phyloP scores from a whole-genome alignment of 2,329 filamentous ascomycete species.

The Cladobotryum mycophilum region DNA sequence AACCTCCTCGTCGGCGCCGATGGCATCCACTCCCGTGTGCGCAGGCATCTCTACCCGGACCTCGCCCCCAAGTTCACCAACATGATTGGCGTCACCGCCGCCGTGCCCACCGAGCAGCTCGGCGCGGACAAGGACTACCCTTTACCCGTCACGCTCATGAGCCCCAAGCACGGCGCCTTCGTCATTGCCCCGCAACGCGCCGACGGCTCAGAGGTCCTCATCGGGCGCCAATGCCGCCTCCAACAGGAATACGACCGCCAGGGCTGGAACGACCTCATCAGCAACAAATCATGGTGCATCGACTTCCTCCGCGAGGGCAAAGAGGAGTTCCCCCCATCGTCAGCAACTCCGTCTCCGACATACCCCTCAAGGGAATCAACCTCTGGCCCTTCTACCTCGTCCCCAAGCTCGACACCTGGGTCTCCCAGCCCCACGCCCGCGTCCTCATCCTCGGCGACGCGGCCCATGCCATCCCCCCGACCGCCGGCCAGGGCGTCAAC shows the following conservation, averaged over 20 bases:
- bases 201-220: conserved; percentile 43
- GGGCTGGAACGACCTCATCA: conserved; percentile 36
- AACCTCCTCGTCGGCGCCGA: conserved; percentile 50
- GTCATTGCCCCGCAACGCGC: conserved; percentile 42
- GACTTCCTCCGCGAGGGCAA: conserved; percentile 28
- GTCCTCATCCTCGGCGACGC: conserved; percentile 43
- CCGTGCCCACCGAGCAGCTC: conserved; percentile 31
- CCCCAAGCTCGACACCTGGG: conserved; percentile 40
- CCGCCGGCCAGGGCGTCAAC: conserved; percentile 40
- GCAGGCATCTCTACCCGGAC: conserved; percentile 43
- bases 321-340: conserved; percentile 33
- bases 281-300: conserved; percentile 33
- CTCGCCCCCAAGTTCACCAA: conserved; percentile 45
- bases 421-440: conserved; percentile 15
- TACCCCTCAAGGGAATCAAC: conserved; percentile 30
- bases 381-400: conserved; percentile 46
- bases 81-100: conserved; percentile 34
- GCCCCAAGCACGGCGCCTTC: conserved; percentile 38
- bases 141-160: conserved; percentile 39
- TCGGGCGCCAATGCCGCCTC: conserved; percentile 38
- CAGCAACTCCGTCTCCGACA: conserved; percentile 24
- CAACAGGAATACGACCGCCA: conserved; percentile 29
- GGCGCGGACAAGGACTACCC: conserved; percentile 27
- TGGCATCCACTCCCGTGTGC: conserved; percentile 52
- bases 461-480: conserved; percentile 43